Evolutionary conservation across 208 protist genomes (phyloP).

Genomic region (Leishmania tropica): DNA sequence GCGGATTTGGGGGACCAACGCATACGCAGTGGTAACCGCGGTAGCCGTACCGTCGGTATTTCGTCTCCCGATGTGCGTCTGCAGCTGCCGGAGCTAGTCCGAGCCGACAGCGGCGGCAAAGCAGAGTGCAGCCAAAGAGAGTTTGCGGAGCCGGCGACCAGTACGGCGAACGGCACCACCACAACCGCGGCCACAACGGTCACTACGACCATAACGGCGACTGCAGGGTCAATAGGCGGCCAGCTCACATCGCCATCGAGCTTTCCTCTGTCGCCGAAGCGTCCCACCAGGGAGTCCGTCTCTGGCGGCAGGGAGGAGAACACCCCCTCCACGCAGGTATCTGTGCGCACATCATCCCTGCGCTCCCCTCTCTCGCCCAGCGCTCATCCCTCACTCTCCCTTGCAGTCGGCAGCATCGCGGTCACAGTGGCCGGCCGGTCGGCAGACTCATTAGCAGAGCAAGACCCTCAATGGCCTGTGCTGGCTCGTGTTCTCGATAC

Average conservation of each 20-base stretch:
- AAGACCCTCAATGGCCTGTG: neutral
- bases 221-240: neutral
- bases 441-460: conserved; percentile 3
- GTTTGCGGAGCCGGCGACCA: neutral
- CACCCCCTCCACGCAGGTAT: neutral
- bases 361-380: neutral
- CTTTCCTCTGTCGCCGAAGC: neutral
- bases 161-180: neutral
- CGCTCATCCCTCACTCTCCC: neutral
- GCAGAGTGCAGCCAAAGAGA: conserved; percentile 1
- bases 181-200: neutral
- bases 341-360: neutral
- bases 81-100: conserved; percentile 16
- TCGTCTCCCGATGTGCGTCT: neutral
- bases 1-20: neutral
- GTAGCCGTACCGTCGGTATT: neutral
- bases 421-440: neutral
- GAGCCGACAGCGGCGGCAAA: conserved; percentile 1
- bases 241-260: neutral
- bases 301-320: neutral
- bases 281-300: neutral
- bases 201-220: neutral
- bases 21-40: neutral
- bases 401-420: neutral
- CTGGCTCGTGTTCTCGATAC: conserved; percentile 1